Percentiles rank a stretch among this genome's conserved stretches.
phyloP scores from a whole-genome alignment of 2,329 filamentous ascomycete species.

The Diaporthe helianthi region DNA sequence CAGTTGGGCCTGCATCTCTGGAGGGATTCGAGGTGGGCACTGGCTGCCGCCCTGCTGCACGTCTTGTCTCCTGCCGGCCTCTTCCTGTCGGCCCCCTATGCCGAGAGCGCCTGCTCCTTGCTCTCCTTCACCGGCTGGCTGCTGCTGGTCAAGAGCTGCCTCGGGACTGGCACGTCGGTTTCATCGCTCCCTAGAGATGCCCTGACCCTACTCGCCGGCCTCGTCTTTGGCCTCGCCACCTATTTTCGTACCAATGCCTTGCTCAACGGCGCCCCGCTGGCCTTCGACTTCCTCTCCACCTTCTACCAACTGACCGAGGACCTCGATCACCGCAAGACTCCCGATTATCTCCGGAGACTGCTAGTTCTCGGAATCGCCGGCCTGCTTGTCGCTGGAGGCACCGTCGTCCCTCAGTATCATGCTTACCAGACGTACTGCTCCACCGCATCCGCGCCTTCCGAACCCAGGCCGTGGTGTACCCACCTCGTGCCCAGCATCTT shows the following conservation, averaged over 20 bases:
- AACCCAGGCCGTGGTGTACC: conserved; percentile 75
- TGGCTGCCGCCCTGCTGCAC: conserved; percentile 76
- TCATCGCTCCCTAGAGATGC: conserved; percentile 49
- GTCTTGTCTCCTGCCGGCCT: conserved; percentile 86
- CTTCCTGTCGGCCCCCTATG: conserved; percentile 87
- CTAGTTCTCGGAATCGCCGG: conserved; percentile 71
- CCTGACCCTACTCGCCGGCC: conserved; percentile 67
- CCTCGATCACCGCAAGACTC: conserved; percentile 43
- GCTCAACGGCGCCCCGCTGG: conserved; percentile 79
- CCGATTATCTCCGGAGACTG: conserved; percentile 58
- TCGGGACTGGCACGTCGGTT: conserved; percentile 39
- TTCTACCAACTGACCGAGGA: conserved; percentile 48
- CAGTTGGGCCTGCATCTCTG: conserved; percentile 67
- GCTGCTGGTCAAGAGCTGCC: conserved; percentile 66
- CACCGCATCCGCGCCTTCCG: conserved; percentile 38
- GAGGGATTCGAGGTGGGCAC: conserved; percentile 60
- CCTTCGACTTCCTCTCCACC: conserved; percentile 60
- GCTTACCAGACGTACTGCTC: conserved; percentile 78
- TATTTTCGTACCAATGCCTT: conserved; percentile 86
- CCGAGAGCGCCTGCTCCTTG: conserved; percentile 80
- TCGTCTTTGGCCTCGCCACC: conserved; percentile 75
- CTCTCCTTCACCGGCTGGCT: conserved; percentile 78
- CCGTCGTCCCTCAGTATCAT: conserved; percentile 73
- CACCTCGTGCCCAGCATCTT: conserved; percentile 84
- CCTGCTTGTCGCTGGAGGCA: conserved; percentile 69